Evolutionary conservation across 495 filamentous ascomycete genomes (phyloP).

Genomic region (Cenococcum geophilum): DNA sequence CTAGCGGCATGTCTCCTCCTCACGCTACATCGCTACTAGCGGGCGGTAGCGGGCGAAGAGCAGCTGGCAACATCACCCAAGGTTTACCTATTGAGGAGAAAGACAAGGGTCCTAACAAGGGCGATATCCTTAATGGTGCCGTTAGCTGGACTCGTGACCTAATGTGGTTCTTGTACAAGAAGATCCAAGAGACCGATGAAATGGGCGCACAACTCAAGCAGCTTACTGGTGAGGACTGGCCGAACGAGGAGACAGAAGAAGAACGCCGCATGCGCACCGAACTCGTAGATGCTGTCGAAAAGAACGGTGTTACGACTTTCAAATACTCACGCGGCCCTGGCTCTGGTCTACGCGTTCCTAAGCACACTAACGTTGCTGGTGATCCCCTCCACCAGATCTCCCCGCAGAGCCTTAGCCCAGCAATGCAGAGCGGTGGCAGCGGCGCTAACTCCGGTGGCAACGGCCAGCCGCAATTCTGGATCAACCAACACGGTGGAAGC

Average conservation of each 20-base stretch:
- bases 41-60: conserved; percentile 74
- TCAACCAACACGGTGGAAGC: conserved; percentile 12
- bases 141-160: conserved; percentile 95
- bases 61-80: conserved; percentile 82
- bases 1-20: conserved; percentile 54
- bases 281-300: conserved; percentile 73
- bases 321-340: conserved; percentile 79
- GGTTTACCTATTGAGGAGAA: conserved; percentile 92
- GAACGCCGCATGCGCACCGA: conserved; percentile 93
- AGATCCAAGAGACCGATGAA: conserved; percentile 81
- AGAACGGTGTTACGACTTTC: conserved; percentile 65
- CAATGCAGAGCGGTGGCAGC: conserved; percentile 51
- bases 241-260: conserved; percentile 82
- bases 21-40: conserved; percentile 87
- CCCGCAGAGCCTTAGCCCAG: conserved; percentile 65
- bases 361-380: conserved; percentile 86
- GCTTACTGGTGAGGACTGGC: conserved; percentile 60
- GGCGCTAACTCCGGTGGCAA: conserved; percentile 14
- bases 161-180: conserved; percentile 90
- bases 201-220: conserved; percentile 65
- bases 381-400: conserved; percentile 56
- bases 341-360: conserved; percentile 79
- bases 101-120: conserved; percentile 98
- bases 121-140: conserved; percentile 94
- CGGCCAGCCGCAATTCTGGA: conserved; percentile 24